These are phyloP conservation scores for Hypsizygus marmoreus DNA, from an alignment of 768 basidiomycete species.

Conservation along the genomic window DNA sequence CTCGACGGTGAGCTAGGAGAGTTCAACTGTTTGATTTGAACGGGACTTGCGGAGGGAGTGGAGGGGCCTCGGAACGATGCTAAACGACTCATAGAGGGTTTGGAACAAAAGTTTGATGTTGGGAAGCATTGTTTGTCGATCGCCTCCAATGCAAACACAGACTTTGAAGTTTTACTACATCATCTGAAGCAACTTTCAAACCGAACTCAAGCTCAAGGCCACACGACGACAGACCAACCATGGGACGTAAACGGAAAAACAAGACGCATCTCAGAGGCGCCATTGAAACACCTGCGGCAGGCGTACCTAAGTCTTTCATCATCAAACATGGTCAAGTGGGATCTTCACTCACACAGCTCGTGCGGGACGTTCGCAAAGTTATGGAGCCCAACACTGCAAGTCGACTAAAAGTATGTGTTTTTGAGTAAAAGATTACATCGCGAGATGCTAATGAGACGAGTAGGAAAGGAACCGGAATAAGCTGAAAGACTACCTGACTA, in stretches of 20 bases:
- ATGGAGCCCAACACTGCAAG: slow-evolving; percentile 99
- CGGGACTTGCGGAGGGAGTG: slow-evolving; percentile 70
- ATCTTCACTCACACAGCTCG: slow-evolving; percentile 81
- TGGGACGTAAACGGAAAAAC: slow-evolving; percentile 79
- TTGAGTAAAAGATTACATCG: slow-evolving; percentile 1
- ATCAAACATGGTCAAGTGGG: slow-evolving; percentile 97
- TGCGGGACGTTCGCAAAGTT: slow-evolving; percentile 90
- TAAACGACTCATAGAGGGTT: slow-evolving; percentile 46
- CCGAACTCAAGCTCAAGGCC: no score
- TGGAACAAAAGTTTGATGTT: no score
- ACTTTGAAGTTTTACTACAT: slow-evolving; percentile 13
- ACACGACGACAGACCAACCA: slow-evolving; percentile 24
- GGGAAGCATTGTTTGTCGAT: slow-evolving; percentile 24
- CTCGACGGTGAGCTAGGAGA: slow-evolving; percentile 50
- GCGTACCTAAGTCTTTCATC: slow-evolving; percentile 88
- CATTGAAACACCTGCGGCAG: slow-evolving; percentile 30
- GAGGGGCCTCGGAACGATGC: slow-evolving; percentile 83
- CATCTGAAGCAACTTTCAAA: no score
- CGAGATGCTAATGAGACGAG: slow-evolving; percentile 9
- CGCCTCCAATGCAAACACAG: slow-evolving; percentile 18
- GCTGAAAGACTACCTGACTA: slow-evolving; percentile 90
- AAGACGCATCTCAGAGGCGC: slow-evolving; percentile 78
- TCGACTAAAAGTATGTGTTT: slow-evolving; percentile 70
- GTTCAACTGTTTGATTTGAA: slow-evolving; percentile 40
- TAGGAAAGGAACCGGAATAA: slow-evolving; percentile 93